Base-by-base conservation (phyloP, 2,329 filamentous ascomycete species). In the Apiospora rasikravindrae region DNA sequence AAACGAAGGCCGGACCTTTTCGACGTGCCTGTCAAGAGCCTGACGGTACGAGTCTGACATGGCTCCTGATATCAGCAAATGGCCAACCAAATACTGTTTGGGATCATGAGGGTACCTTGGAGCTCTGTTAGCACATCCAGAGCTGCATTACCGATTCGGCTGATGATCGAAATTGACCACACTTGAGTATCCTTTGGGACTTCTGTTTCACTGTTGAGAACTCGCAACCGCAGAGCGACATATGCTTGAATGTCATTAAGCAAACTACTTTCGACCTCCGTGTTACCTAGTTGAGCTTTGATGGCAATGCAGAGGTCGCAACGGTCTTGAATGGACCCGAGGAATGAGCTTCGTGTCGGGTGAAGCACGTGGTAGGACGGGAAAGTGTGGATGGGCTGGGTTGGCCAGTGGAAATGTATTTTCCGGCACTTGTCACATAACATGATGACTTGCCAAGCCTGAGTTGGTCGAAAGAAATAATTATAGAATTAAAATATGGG, bases 131-230 rank as follows among this genome's bases (percentile, higher is more conserved):
- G 49, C 13, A 19, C 44, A 24, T 33, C 19, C 44, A 69, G 4
- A 2, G 8, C 16, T 22, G 67, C 40, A 33, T 26, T 51, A 7
- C 44, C 67, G 14, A 69, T 44, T 1, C 44, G 7, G 13, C 42
- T 47, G 6, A 69, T 49, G 10, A 69, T 14, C 16, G 67, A 13
- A 26, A 51, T n/a, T 8, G 26, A 37, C 67, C 42, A 47, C 5
- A 24, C 8, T 37, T 6, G 5, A 1, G n/a, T 2, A 26, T 1
- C n/a, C 5, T 19, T 26, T 2, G 14, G 1, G 1, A 13, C 8
- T 22, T 47, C 67, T 19, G 37, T 26, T 0, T 13, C 67, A n/a
- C n/a, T 1, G 2, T n/a, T 4, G 1, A n/a, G 2, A 29, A 29
- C n/a, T n/a, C 44, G 2, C 29, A 69, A 19, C 10, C 24, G 37